A percentile compares a stretch with the other conserved stretches of the same genome.
Evolutionary conservation across 176 grass and related monocot genomes (phyloP).

Genomic region (Juncus effusus): DNA sequence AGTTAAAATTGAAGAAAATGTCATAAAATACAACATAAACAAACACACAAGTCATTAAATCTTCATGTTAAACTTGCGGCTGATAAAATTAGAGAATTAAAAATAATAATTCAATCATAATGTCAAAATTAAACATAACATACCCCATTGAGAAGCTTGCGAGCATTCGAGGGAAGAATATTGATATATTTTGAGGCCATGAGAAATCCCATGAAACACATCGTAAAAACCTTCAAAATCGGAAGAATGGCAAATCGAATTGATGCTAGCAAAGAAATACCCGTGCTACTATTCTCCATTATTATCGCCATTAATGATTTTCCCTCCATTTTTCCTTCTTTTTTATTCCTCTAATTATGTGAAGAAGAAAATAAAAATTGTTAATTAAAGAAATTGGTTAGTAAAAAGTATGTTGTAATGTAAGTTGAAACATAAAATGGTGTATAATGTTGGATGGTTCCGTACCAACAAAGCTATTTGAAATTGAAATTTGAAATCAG

Average conservation of each 20-base stretch:
- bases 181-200: slow-evolving; percentile 97
- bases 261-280: slow-evolving; percentile 54
- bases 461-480: too few species aligned
- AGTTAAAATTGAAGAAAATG: too few species aligned
- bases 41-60: too few species aligned
- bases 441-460: too few species aligned
- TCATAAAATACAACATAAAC: too few species aligned
- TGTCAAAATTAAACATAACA: slow-evolving; percentile 13
- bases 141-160: slow-evolving; percentile 97
- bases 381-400: too few species aligned
- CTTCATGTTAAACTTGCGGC: too few species aligned
- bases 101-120: background rate
- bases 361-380: too few species aligned
- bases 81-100: background rate
- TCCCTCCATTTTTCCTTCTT: slow-evolving; percentile 1
- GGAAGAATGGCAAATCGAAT: slow-evolving; percentile 75
- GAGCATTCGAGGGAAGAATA: slow-evolving; percentile 76
- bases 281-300: slow-evolving; percentile 26
- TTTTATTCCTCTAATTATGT: background rate
- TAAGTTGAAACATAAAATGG: too few species aligned
- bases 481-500: too few species aligned
- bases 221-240: slow-evolving; percentile 90
- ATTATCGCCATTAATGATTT: slow-evolving; percentile 28
- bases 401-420: too few species aligned
- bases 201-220: slow-evolving; percentile 97